Evolutionary conservation across 345 rosid genomes (phyloP).

Genomic region (Aquilaria malaccensis): DNA sequence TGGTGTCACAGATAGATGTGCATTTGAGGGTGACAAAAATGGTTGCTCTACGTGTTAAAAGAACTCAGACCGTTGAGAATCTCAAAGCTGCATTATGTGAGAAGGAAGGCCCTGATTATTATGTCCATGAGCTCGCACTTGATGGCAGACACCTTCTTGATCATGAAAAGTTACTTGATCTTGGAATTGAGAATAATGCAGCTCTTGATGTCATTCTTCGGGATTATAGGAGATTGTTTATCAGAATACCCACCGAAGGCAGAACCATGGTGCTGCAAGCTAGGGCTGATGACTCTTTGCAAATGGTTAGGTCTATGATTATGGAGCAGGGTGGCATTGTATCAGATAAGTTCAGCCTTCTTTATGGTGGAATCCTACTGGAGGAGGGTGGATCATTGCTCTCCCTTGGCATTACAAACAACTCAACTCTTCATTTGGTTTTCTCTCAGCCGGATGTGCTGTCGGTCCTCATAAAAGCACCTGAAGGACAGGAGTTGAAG

Average conservation of each 20-base stretch:
- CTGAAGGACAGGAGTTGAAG: constrained; percentile 12
- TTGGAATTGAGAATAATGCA: constrained; percentile 18
- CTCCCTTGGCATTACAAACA: constrained; percentile 15
- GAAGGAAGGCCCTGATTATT: constrained; percentile 18
- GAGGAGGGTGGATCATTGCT: constrained; percentile 22
- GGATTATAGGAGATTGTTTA: constrained; percentile 6
- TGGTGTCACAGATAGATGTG: constrained; percentile 20
- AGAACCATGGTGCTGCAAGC: constrained; percentile 16
- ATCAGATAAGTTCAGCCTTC: constrained; percentile 18
- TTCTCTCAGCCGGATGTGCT: constrained; percentile 16
- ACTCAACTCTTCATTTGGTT: constrained; percentile 22
- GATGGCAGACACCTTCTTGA: constrained; percentile 21
- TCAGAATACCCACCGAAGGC: constrained; percentile 17
- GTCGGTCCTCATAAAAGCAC: constrained; percentile 18
- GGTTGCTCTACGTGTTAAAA: constrained; percentile 11
- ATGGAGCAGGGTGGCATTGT: constrained; percentile 20
- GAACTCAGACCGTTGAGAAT: constrained; percentile 15
- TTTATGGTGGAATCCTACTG: constrained; percentile 19
- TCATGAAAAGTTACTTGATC: constrained; percentile 16
- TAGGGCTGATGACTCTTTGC: constrained; percentile 18
- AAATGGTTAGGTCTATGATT: constrained; percentile 19
- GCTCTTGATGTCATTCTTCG: constrained; percentile 17
- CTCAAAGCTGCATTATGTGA: constrained; percentile 22
- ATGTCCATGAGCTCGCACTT: constrained; percentile 17
- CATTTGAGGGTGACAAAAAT: constrained; percentile 28